Evolutionary conservation across 1,139 yeast genomes (phyloP).

Genomic region (Candida pseudoviswanathii): DNA sequence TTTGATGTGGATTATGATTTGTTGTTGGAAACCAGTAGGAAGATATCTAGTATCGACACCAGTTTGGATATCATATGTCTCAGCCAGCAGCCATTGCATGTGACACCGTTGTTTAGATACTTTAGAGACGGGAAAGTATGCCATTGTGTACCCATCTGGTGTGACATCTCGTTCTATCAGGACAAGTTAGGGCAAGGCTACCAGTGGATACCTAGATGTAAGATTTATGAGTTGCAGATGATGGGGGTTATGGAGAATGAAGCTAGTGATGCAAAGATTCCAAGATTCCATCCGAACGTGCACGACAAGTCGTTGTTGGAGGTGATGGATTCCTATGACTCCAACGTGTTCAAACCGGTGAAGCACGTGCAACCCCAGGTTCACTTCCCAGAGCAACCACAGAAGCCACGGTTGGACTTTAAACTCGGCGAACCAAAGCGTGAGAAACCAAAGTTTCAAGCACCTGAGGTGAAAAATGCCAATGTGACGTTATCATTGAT

Average conservation of each 20-base stretch:
- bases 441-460: slow-evolving; percentile 32
- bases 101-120: slow-evolving; percentile 85
- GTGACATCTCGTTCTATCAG: slow-evolving; percentile 87
- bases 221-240: slow-evolving; percentile 94
- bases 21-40: slow-evolving; percentile 72
- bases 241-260: slow-evolving; percentile 97
- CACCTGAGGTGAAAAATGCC: slow-evolving; percentile 19
- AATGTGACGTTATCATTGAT: slow-evolving; percentile 31
- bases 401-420: slow-evolving; percentile 53
- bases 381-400: neutral
- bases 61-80: slow-evolving; percentile 88
- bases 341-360: slow-evolving; percentile 45
- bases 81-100: slow-evolving; percentile 88
- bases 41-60: slow-evolving; percentile 74
- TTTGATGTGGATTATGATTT: slow-evolving; percentile 88
- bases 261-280: slow-evolving; percentile 63
- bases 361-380: neutral
- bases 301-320: slow-evolving; percentile 38
- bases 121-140: slow-evolving; percentile 52
- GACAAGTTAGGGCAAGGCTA: slow-evolving; percentile 46
- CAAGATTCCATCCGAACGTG: slow-evolving; percentile 42
- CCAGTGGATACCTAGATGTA: slow-evolving; percentile 91
- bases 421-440: slow-evolving; percentile 53
- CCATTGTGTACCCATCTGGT: slow-evolving; percentile 92
- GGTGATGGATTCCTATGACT: slow-evolving; percentile 66